phyloP scores from a whole-genome alignment of 345 rosid species.

The Mercurialis annua region DNA sequence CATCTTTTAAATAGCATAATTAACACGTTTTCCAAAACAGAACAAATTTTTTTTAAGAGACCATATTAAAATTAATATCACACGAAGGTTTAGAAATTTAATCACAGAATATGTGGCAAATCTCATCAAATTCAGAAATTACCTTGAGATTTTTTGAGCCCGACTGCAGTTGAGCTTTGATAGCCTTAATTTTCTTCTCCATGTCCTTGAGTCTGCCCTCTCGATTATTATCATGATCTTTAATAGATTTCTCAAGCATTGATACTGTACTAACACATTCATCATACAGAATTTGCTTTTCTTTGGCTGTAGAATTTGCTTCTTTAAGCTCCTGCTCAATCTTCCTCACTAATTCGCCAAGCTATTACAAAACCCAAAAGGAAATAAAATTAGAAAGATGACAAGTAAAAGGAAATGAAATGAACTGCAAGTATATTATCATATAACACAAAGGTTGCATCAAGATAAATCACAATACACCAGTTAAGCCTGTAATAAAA shows the following conservation, averaged over 20 bases:
- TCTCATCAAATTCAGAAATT: slow-evolving; percentile 12
- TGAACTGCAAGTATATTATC: slow-evolving; percentile 7
- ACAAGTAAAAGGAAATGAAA: slow-evolving; percentile 2
- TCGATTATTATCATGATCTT: slow-evolving; percentile 74
- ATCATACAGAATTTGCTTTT: slow-evolving; percentile 56
- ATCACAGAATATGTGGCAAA: background rate
- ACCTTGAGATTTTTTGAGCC: slow-evolving; percentile 83
- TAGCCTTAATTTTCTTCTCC: slow-evolving; percentile 64
- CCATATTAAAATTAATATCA: background rate
- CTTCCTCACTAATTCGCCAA: slow-evolving; percentile 76
- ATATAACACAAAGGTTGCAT: slow-evolving; percentile 9
- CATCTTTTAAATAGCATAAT: background rate
- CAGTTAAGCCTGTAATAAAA: slow-evolving; percentile 9
- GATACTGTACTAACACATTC: slow-evolving; percentile 50
- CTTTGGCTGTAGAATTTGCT: slow-evolving; percentile 57
- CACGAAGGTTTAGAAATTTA: background rate
- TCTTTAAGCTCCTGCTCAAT: slow-evolving; percentile 79
- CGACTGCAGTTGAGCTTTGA: slow-evolving; percentile 68
- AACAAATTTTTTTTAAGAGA: background rate
- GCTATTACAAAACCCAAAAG: slow-evolving; percentile 35
- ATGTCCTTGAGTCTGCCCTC: slow-evolving; percentile 76
- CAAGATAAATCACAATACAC: slow-evolving; percentile 5
- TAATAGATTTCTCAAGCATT: slow-evolving; percentile 70
- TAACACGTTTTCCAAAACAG: background rate
- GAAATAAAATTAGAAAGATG: slow-evolving; percentile 1